phyloP scores from a whole-genome alignment of 2,329 filamentous ascomycete genomes.

The Claviceps purpurea region DNA sequence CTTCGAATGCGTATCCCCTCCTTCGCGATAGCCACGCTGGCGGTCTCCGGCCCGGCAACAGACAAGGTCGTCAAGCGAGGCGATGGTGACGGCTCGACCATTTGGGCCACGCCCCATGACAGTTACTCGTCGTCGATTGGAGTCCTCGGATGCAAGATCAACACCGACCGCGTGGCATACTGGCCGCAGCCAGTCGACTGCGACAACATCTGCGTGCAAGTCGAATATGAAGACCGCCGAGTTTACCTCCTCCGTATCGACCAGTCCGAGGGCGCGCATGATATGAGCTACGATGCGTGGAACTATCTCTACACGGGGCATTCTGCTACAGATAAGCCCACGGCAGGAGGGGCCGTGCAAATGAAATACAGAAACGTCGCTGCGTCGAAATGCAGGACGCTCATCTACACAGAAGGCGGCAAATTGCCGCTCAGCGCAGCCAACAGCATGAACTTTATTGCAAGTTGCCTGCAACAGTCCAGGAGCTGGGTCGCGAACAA shows the following conservation, averaged over 20 bases:
- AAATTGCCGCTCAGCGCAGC: conserved; percentile 31
- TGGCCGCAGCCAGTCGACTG: conserved; percentile 43
- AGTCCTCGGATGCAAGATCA: conserved; percentile 46
- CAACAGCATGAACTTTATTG: conserved; percentile 41
- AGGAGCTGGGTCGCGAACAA: conserved; percentile 35
- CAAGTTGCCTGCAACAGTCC: conserved; percentile 26
- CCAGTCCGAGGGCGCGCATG: conserved; percentile 41
- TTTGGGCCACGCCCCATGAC: conserved; percentile 39
- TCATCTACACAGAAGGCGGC: conserved; percentile 30
- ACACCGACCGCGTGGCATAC: conserved; percentile 48
- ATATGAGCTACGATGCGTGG: conserved; percentile 49
- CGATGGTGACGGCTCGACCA: conserved; percentile 7
- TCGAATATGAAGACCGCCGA: conserved; percentile 33
- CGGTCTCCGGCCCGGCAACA: not conserved
- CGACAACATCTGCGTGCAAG: conserved; percentile 40
- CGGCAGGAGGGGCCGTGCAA: conserved; percentile 31
- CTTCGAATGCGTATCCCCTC: not conserved
- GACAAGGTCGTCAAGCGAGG: conserved; percentile 2
- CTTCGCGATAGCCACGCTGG: not conserved
- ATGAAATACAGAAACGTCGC: conserved; percentile 34
- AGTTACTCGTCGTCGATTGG: conserved; percentile 44
- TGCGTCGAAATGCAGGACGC: conserved; percentile 29
- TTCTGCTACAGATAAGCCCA: conserved; percentile 31
- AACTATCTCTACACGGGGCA: conserved; percentile 41
- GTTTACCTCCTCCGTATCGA: conserved; percentile 48